phyloP scores from a whole-genome alignment of 441 rosid genomes.

The Eruca vesicaria region DNA sequence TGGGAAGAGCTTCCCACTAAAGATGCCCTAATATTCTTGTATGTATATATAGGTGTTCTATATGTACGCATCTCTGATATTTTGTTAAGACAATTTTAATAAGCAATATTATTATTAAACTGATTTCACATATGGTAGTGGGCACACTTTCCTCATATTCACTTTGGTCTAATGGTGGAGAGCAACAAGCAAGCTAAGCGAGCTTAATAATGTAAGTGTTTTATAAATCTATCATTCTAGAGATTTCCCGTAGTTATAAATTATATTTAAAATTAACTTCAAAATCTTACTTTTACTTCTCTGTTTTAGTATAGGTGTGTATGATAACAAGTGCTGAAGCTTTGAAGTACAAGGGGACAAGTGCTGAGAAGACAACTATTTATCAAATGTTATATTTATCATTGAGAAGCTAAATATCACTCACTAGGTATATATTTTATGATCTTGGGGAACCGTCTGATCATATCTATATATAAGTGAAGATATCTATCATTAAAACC shows the following conservation, averaged over 20 bases:
- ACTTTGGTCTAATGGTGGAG: slow-evolving; percentile 87
- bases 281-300: not conserved
- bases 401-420: not conserved
- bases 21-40: too few relatives aligned
- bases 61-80: not conserved
- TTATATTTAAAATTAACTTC: not conserved
- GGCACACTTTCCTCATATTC: slow-evolving; percentile 97
- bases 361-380: slow-evolving; percentile 10
- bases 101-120: not conserved
- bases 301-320: not conserved
- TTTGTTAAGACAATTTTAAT: not conserved
- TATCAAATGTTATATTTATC: not conserved
- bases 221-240: not conserved
- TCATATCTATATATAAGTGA: slow-evolving; percentile 1
- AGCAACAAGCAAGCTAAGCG: slow-evolving; percentile 62
- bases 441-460: slow-evolving; percentile 8
- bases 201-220: slow-evolving; percentile 53
- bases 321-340: slow-evolving; percentile 19
- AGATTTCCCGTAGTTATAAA: not conserved
- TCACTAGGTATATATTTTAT: not conserved
- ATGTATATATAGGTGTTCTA: not conserved
- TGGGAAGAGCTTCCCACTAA: too few relatives aligned
- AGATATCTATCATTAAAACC: slow-evolving; percentile 11
- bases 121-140: slow-evolving; percentile 46
- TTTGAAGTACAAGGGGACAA: slow-evolving; percentile 15